These are phyloP conservation scores for Aspergillus piperis DNA, from an alignment of 2,329 filamentous ascomycete genomes.

Conservation along the genomic window DNA sequence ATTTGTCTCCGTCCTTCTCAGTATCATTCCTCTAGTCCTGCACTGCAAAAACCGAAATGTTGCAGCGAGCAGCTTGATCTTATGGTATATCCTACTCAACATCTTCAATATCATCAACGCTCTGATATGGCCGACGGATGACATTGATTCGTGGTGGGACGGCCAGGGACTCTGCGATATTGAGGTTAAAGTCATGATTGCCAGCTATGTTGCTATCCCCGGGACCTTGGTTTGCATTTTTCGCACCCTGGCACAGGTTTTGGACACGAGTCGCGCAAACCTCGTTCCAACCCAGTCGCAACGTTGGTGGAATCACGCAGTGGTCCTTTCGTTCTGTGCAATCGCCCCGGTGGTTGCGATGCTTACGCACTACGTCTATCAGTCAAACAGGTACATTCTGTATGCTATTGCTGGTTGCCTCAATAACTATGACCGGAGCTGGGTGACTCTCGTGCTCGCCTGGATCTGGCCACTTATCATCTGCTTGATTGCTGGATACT, in stretches of 20 bases:
- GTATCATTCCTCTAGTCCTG: constrained; percentile 60
- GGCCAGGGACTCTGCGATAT: constrained; percentile 66
- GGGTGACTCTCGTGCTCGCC: constrained; percentile 57
- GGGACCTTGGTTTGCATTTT: constrained; percentile 61
- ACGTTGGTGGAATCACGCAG: constrained; percentile 47
- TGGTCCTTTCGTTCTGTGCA: constrained; percentile 60
- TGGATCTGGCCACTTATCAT: constrained; percentile 60
- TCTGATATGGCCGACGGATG: constrained; percentile 64
- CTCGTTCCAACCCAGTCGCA: constrained; percentile 54
- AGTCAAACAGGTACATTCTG: constrained; percentile 60
- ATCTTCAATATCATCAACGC: constrained; percentile 62
- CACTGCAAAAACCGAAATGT: constrained; percentile 64
- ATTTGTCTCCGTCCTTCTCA: constrained; percentile 53
- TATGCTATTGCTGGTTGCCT: constrained; percentile 61
- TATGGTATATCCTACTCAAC: constrained; percentile 60
- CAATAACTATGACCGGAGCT: constrained; percentile 56
- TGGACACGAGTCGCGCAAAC: constrained; percentile 60
- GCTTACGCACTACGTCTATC: constrained; percentile 60
- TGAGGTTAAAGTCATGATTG: constrained; percentile 60
- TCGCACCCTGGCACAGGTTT: constrained; percentile 59
- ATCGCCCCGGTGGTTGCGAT: constrained; percentile 58
- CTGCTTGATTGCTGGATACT: constrained; percentile 55
- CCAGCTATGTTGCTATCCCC: constrained; percentile 54
- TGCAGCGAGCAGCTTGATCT: constrained; percentile 58
- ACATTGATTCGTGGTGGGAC: constrained; percentile 57